Percentiles rank a stretch among this genome's conserved stretches.
phyloP scores from a whole-genome alignment of 2,329 filamentous ascomycete genomes.

The Emydomyces testavorans region DNA sequence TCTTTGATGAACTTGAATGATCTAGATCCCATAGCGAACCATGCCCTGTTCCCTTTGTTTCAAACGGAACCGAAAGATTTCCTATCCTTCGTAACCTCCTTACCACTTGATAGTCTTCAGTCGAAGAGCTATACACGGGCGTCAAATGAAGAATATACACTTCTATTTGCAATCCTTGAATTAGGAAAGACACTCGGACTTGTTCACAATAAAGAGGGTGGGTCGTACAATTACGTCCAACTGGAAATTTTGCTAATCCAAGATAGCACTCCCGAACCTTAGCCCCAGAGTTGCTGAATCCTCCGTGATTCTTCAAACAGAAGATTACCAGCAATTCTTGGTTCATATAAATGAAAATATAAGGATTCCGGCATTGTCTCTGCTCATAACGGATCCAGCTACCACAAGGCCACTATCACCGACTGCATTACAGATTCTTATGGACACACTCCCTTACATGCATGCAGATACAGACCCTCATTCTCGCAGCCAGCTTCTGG shows the following conservation, averaged over 20 bases:
- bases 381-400: constrained; percentile 64
- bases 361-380: constrained; percentile 66
- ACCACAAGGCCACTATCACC: constrained; percentile 60
- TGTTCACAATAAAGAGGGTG: constrained; percentile 53
- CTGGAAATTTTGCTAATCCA: neutral
- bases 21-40: constrained; percentile 28
- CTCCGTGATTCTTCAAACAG: constrained; percentile 27
- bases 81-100: constrained; percentile 43
- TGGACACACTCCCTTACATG: constrained; percentile 54
- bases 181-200: constrained; percentile 59
- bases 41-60: constrained; percentile 30
- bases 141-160: constrained; percentile 44
- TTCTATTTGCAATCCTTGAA: constrained; percentile 58
- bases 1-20: constrained; percentile 28
- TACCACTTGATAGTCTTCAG: constrained; percentile 44
- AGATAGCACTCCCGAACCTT: constrained; percentile 12
- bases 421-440: constrained; percentile 51
- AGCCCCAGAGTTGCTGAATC: constrained; percentile 4
- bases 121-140: constrained; percentile 37
- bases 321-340: constrained; percentile 30
- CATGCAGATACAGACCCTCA: constrained; percentile 79
- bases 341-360: constrained; percentile 49
- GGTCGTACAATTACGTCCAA: neutral
- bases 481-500: constrained; percentile 68
- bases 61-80: constrained; percentile 27